Percentiles rank a stretch among this genome's conserved stretches.
Conservation (phyloP, 2,329 filamentous ascomycete species). For the Penicillium sp. region DNA sequence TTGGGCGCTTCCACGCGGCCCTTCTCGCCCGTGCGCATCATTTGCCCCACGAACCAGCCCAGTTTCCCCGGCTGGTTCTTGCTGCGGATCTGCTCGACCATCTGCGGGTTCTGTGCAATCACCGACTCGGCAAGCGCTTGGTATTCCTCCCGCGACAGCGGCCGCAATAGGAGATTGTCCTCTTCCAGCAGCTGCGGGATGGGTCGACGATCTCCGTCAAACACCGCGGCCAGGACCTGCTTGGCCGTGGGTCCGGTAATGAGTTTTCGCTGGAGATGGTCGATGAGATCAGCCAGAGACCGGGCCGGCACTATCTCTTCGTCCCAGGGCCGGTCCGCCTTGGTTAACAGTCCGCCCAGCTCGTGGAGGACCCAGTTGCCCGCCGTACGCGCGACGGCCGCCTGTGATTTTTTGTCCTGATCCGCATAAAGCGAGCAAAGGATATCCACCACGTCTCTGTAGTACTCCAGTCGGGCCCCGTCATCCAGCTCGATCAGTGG, state of each 20-base stretch:
- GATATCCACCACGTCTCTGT: conserved; percentile 49
- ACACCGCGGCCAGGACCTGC: conserved; percentile 55
- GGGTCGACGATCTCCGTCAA: conserved; percentile 50
- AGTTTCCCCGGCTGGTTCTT: conserved; percentile 64
- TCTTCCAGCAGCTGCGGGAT: conserved; percentile 56
- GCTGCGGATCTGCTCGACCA: conserved; percentile 59
- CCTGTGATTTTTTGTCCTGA: conserved; percentile 26
- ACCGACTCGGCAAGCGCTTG: conserved; percentile 52
- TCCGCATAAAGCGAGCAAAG: conserved; percentile 30
- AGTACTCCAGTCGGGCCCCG: conserved; percentile 78
- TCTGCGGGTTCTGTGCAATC: conserved; percentile 54
- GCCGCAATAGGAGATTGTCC: conserved; percentile 55
- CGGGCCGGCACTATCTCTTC: conserved; percentile 40
- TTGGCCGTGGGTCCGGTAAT: conserved; percentile 61
- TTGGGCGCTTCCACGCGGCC: conserved; percentile 61
- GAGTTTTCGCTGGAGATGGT: conserved; percentile 42
- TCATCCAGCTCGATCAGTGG: conserved; percentile 75
- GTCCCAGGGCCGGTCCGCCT: conserved; percentile 50
- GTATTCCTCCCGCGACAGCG: conserved; percentile 58
- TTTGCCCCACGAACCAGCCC: conserved; percentile 67
- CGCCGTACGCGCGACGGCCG: conserved; percentile 47
- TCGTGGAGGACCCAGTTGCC: conserved; percentile 76
- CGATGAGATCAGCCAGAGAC: conserved; percentile 47
- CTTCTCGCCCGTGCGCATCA: conserved; percentile 61
- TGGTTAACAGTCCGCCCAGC: conserved; percentile 62